phyloP scores from a whole-genome alignment of 1,139 yeast genomes.

The Sugiyamaella neomexicana region DNA sequence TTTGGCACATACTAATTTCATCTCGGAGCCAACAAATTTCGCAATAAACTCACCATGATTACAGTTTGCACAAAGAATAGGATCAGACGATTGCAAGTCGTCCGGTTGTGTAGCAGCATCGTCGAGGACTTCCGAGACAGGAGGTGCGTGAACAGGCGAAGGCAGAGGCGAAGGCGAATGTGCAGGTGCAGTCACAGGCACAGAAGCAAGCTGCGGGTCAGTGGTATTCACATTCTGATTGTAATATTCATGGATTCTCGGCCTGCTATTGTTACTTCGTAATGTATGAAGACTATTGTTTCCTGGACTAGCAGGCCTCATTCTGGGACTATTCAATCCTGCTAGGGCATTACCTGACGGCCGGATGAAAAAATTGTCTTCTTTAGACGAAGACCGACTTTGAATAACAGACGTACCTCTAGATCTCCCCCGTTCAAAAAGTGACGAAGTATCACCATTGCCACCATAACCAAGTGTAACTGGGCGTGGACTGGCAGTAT shows the following conservation, averaged over 20 bases:
- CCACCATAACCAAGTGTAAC: slow-evolving; percentile 1
- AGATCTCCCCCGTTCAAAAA: slow-evolving; percentile 17
- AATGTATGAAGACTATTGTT: slow-evolving; percentile 1
- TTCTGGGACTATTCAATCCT: slow-evolving; percentile 17
- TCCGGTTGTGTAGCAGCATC: background rate
- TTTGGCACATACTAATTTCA: slow-evolving; percentile 11
- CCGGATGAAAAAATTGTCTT: slow-evolving; percentile 4
- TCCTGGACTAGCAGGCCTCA: slow-evolving; percentile 18
- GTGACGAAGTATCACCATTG: slow-evolving; percentile 10
- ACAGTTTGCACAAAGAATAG: slow-evolving; percentile 23
- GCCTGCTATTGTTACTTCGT: slow-evolving; percentile 9
- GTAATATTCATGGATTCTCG: slow-evolving; percentile 4
- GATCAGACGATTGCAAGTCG: slow-evolving; percentile 3
- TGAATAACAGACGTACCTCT: slow-evolving; percentile 12
- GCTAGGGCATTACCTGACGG: slow-evolving; percentile 14
- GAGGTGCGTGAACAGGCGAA: slow-evolving; percentile 1
- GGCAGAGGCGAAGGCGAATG: background rate
- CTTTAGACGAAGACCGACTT: slow-evolving; percentile 21
- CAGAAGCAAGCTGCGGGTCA: background rate
- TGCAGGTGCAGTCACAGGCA: background rate
- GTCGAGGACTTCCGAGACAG: slow-evolving; percentile 6
- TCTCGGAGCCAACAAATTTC: slow-evolving; percentile 22
- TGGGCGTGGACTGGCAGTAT: slow-evolving; percentile 19
- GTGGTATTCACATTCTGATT: slow-evolving; percentile 1
- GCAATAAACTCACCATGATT: slow-evolving; percentile 27